Base-by-base conservation (phyloP, 495 filamentous ascomycete genomes). In the Penicillium robsamsonii region DNA sequence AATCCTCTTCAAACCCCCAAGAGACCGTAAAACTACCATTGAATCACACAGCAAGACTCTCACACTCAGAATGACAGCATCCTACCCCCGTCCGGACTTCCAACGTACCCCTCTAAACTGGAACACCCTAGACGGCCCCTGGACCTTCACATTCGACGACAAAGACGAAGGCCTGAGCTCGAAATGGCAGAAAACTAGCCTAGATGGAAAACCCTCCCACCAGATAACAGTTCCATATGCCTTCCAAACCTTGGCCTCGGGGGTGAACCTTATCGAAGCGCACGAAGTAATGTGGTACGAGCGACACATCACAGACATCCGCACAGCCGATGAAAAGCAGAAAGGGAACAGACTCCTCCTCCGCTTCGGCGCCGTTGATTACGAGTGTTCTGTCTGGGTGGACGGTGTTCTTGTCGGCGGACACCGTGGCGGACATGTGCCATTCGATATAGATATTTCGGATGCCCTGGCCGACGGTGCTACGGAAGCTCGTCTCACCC, bases 251-350 rank as follows among this genome's bases (percentile, higher is more conserved):
- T 75, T 74, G 8, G 81, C 81, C 0, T 84, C 81, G 1, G 82
- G 81, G 2, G 77, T 86, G 27, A 60, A 75, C 47, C 72, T 83
- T 29, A 72, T 73, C 48, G 76, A 75, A 51, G 81, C 75, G 9
- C 83, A 86, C 64, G 82, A 86, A 63, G 74, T 84, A 1, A 54
- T 84, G 22, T 85, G 82, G 83, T 85, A 86, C 55, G 80, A 84
- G 60, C 71, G 80, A 3, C 56, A 12, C 1, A 71, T 85, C 40
- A 58, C 49, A 0, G 80, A 84, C 51, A 66, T 81, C 35, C 79
- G 81, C 29, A 68, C 58, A 13, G 20, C 50, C 1, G 55, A 37
- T 4, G 67, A 73, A 35, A 52, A 51, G 3, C 45, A 46, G 9
- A 18, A 33, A 0, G 53, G 53, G 0, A 59, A 70, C 44, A 55